These are phyloP conservation scores for Penicillium argentinense DNA, from an alignment of 495 filamentous ascomycete species.

Conservation along the genomic window DNA sequence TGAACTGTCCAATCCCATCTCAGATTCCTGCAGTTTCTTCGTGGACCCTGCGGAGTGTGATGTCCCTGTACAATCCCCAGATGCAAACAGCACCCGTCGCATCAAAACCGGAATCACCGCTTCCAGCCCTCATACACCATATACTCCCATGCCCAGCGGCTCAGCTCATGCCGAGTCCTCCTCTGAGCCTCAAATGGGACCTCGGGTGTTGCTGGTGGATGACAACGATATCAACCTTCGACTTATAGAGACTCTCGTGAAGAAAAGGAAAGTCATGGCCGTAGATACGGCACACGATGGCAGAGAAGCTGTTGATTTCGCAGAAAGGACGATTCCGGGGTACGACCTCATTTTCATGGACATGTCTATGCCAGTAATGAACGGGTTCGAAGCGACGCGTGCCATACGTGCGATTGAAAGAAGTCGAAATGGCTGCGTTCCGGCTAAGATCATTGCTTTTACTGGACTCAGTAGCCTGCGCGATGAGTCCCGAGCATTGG, in stretches of 20 bases:
- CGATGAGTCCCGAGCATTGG: conserved; percentile 66
- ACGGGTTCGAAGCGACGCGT: conserved; percentile 69
- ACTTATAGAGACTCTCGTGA: conserved; percentile 63
- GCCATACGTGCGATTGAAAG: conserved; percentile 63
- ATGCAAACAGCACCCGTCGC: too few species aligned
- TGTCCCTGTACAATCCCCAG: too few species aligned
- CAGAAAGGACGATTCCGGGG: conserved; percentile 36
- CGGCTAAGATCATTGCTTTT: conserved; percentile 64
- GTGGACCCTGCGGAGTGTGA: too few species aligned
- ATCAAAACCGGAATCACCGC: too few species aligned
- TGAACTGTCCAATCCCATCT: too few species aligned
- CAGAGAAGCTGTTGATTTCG: conserved; percentile 50
- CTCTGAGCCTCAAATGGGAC: too few species aligned
- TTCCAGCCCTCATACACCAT: too few species aligned
- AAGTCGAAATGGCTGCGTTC: conserved; percentile 31
- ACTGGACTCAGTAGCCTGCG: conserved; percentile 64
- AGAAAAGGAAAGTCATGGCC: conserved; percentile 39
- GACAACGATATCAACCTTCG: conserved; percentile 76
- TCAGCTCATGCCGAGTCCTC: too few species aligned
- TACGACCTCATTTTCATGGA: conserved; percentile 65
- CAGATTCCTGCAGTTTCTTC: too few species aligned
- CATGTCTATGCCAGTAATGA: conserved; percentile 76
- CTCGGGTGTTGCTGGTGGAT: conserved; percentile 65
- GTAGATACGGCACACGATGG: conserved; percentile 52
- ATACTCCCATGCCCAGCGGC: too few species aligned